Conservation (phyloP, 495 filamentous ascomycete species). For the Barbatosphaeria neglecta region DNA sequence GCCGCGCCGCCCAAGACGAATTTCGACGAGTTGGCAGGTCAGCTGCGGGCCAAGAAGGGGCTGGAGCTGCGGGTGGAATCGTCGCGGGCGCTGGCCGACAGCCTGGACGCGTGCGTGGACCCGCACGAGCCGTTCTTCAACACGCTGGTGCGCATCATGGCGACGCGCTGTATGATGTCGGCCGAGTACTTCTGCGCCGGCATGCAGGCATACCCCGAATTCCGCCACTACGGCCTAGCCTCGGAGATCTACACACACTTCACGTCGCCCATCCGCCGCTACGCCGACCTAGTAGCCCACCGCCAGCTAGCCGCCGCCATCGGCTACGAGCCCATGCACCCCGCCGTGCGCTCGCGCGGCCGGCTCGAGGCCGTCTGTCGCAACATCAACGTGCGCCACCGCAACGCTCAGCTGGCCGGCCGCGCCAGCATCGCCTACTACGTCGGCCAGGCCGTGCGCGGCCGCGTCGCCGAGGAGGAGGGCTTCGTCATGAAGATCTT, state of each 20-base stretch:
- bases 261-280: constrained; percentile 91
- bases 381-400: constrained; percentile 94
- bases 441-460: constrained; percentile 89
- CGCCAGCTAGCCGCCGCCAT: constrained; percentile 92
- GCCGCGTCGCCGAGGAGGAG: constrained; percentile 69
- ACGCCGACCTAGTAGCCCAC: constrained; percentile 88
- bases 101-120: constrained; percentile 75
- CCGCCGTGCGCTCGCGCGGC: constrained; percentile 61
- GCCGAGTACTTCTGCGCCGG: constrained; percentile 96
- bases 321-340: constrained; percentile 71
- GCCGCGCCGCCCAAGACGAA: constrained; percentile 85
- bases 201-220: constrained; percentile 83
- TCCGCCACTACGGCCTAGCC: constrained; percentile 91
- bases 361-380: constrained; percentile 88
- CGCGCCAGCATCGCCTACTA: constrained; percentile 93
- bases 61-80: constrained; percentile 70
- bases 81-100: constrained; percentile 82
- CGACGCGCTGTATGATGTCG: constrained; percentile 97
- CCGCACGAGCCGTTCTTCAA: constrained; percentile 91
- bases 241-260: constrained; percentile 98
- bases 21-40: constrained; percentile 85
- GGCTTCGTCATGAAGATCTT: constrained; percentile 96
- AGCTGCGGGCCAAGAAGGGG: constrained; percentile 72
- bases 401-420: constrained; percentile 91
- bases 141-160: constrained; percentile 90